Conservation (phyloP, 352 stramenopile genomes). For the Discostella stelligera region DNA sequence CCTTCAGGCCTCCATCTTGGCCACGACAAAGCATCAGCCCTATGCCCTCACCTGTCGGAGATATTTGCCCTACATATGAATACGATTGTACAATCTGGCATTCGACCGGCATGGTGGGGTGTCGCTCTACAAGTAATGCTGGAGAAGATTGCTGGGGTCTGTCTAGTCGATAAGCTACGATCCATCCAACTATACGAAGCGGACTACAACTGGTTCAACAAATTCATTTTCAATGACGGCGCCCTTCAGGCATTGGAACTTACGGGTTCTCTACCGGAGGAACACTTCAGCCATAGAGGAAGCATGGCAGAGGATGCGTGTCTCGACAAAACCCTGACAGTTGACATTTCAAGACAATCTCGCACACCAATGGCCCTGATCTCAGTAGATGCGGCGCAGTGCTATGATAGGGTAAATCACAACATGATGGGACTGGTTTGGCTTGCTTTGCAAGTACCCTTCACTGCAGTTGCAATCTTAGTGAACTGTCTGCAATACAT, state of each 20-base stretch:
- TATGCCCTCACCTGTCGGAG: too few relatives aligned
- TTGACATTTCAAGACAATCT: neutral
- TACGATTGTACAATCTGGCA: too few relatives aligned
- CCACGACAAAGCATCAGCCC: neutral
- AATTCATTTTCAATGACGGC: neutral
- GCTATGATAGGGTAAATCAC: too few relatives aligned
- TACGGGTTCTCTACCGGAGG: neutral
- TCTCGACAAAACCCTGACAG: neutral
- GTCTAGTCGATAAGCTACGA: neutral
- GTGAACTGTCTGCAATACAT: too few relatives aligned
- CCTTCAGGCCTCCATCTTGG: neutral
- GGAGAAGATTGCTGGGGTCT: slow-evolving; percentile 8
- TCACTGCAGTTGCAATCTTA: too few relatives aligned
- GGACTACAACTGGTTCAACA: neutral
- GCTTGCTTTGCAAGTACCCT: neutral
- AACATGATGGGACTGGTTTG: slow-evolving; percentile 2
- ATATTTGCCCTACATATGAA: too few relatives aligned
- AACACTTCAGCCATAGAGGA: neutral
- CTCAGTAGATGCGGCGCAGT: too few relatives aligned
- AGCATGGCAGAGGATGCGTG: neutral
- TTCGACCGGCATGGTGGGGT: too few relatives aligned
- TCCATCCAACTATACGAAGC: slow-evolving; percentile 1
- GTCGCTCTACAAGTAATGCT: slow-evolving; percentile 5
- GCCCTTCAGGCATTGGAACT: neutral
- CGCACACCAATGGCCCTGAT: neutral